Evolutionary conservation across 1,284 basidiomycete species (phyloP).

Genomic region (Fomitopsis betulina): DNA sequence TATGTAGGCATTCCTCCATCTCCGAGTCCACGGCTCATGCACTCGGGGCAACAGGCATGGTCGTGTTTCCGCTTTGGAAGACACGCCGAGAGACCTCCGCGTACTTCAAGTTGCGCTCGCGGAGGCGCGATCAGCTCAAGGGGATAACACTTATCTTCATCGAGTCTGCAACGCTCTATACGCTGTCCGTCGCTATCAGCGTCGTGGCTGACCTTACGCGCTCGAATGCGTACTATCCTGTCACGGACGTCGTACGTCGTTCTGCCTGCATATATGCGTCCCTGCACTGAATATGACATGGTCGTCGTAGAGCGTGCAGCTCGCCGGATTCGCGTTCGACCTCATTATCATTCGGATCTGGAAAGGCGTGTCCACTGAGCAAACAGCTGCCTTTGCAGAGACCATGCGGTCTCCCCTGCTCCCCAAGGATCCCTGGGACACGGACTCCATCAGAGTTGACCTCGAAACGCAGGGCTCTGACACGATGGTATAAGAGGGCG

Average conservation of each 20-base stretch:
- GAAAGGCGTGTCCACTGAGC: not conserved
- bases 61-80: constrained; percentile 32
- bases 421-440: not conserved
- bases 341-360: not conserved
- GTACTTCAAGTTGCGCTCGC: not conserved
- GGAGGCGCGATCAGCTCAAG: not conserved
- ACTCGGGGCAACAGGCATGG: constrained; percentile 13
- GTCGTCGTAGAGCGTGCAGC: not conserved
- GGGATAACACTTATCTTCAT: constrained; percentile 27
- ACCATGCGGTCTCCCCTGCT: not conserved
- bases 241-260: not conserved
- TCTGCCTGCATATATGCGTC: not conserved
- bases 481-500: not conserved
- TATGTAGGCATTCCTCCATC: not conserved
- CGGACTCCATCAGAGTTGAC: not conserved
- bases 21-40: not conserved
- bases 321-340: not conserved
- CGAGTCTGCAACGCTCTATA: constrained; percentile 37
- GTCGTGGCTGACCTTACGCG: constrained; percentile 30
- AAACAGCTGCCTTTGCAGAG: not conserved
- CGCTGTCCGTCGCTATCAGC: constrained; percentile 28
- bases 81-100: constrained; percentile 6
- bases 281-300: not conserved
- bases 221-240: constrained; percentile 29
- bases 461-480: not conserved